Base-by-base conservation (phyloP, 208 protist genomes). In the Wallacemonas sp. region DNA sequence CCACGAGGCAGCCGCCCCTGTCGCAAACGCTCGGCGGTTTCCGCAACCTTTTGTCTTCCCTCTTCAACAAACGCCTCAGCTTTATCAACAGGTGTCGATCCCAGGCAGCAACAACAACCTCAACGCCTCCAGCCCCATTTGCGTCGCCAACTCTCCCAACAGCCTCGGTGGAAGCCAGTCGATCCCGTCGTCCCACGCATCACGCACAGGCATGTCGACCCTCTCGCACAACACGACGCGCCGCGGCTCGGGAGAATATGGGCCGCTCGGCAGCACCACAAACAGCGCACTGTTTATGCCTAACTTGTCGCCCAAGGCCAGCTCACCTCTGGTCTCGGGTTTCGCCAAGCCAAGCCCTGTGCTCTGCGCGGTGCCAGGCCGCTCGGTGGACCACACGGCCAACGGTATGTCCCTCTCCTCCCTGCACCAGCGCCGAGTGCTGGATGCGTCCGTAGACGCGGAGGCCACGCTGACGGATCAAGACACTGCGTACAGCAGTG, bases 331-430 rank as follows among this genome's bases (percentile, higher is more conserved):
- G 46, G 27, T 54, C 0, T n/a, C 46, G 3, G 27, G 5, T 8
- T 12, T 54, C 10, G n/a, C n/a, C 10, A 54, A 54, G 46, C n/a
- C 24, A n/a, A 9, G n/a, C 24, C 46, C 46, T 8, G 46, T 29
- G 19, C 6, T 0, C 10, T 5, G 1, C n/a, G 15, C 12, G 12
- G 46, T 19, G 5, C 5, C 46, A 10, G 1, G 46, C 10, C 46
- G n/a, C 27, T 54, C 46, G 9, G 9, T 29, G 9, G 46, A 54
- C 46, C 33, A 26, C 21, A 26, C 10, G 24, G 41, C 19, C 17
- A 57, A 57, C 30, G 50, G 50, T 19, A 37, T 57, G 24, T 34
- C 46, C 0, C 46, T 54, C 13, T 54, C 46, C 26, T 54, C 46
- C 13, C 5, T 33, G 46, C 46, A 33, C 5, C 46, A n/a, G 46